Conservation (phyloP, 164 flowering plant genomes). For the Berberis thunbergii region DNA sequence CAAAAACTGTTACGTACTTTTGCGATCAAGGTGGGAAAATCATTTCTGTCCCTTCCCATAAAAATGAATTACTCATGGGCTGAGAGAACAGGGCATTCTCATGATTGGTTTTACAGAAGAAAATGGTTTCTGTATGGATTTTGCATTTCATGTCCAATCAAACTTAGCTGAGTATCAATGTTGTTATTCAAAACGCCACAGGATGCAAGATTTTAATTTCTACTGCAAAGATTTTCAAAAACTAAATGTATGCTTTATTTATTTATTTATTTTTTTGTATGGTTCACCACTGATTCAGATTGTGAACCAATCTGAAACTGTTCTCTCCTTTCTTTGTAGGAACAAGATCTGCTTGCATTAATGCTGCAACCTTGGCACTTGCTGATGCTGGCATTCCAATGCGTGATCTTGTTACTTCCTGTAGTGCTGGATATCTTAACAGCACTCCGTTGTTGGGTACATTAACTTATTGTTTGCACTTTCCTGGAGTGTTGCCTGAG, state of each 20-base stretch:
- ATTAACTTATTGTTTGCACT: conserved; percentile 1
- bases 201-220: background rate
- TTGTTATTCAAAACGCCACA: background rate
- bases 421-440: conserved; percentile 90
- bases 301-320: background rate
- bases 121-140: too few species aligned
- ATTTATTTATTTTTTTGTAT: background rate
- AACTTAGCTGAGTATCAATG: too few species aligned
- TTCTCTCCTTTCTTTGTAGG: conserved; percentile 31
- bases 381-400: conserved; percentile 99
- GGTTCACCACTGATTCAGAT: background rate
- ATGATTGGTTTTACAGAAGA: too few species aligned
- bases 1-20: too few species aligned
- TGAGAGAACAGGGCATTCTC: too few species aligned
- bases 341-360: conserved; percentile 96
- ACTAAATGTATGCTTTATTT: too few species aligned
- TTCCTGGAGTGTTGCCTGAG: background rate
- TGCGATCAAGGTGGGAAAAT: too few species aligned
- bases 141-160: too few species aligned
- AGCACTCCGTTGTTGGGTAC: conserved; percentile 87
- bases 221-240: background rate
- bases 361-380: conserved; percentile 97
- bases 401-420: conserved; percentile 89
- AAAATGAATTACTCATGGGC: too few species aligned
- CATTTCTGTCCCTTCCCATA: too few species aligned